A percentile compares a stretch with the other conserved stretches of the same genome.
phyloP scores from a whole-genome alignment of 1,284 basidiomycete species.

The Laetiporus sulphureus region DNA sequence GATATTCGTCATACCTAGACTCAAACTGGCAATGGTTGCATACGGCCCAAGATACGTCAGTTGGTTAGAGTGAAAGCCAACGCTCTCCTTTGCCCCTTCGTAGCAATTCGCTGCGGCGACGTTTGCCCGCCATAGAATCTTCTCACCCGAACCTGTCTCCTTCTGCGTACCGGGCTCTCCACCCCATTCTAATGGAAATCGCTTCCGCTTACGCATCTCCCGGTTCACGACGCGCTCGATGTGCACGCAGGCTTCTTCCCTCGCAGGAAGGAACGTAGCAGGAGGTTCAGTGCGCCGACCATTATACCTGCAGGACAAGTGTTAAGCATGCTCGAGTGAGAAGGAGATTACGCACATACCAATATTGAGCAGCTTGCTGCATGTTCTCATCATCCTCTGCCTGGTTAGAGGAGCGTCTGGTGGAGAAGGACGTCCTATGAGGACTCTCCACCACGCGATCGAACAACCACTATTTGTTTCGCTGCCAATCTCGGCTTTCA shows the following conservation, averaged over 20 bases:
- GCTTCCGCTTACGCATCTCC: slow-evolving; percentile 55
- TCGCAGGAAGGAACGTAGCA: slow-evolving; percentile 54
- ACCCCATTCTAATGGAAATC: slow-evolving; percentile 72
- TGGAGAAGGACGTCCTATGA: slow-evolving; percentile 77
- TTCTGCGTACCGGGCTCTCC: slow-evolving; percentile 28
- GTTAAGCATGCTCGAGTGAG: too few species aligned
- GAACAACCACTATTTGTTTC: slow-evolving; percentile 82
- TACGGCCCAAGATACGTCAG: slow-evolving; percentile 82
- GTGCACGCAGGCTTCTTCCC: slow-evolving; percentile 75
- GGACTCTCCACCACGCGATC: slow-evolving; percentile 79
- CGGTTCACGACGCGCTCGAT: slow-evolving; percentile 76
- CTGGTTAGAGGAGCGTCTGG: slow-evolving; percentile 29
- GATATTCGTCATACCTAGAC: slow-evolving; percentile 55
- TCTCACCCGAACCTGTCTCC: slow-evolving; percentile 25
- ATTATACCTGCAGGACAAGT: slow-evolving; percentile 67
- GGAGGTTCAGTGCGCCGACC: slow-evolving; percentile 57
- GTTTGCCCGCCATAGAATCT: slow-evolving; percentile 72
- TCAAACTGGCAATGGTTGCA: slow-evolving; percentile 88
- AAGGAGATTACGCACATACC: too few species aligned
- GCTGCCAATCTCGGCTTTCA: slow-evolving; percentile 54
- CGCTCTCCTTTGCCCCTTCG: slow-evolving; percentile 76
- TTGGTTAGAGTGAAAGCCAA: slow-evolving; percentile 83
- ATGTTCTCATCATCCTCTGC: slow-evolving; percentile 37
- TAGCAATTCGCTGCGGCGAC: slow-evolving; percentile 92
- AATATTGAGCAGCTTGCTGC: slow-evolving; percentile 62